Conservation (phyloP, 306 rosid species). For the Vicia sativa region DNA sequence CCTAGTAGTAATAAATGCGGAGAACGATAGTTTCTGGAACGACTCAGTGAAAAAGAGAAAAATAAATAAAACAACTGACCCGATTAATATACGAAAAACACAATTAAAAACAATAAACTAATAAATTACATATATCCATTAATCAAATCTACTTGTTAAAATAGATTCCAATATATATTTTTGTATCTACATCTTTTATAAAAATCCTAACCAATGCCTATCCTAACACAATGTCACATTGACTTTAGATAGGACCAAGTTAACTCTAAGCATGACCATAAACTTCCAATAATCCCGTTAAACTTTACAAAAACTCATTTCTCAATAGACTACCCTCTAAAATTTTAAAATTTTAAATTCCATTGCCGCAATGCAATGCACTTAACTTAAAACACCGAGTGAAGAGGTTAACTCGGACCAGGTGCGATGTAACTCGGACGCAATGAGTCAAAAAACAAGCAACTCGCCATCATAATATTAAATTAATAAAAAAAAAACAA, state of each 20-base stretch:
- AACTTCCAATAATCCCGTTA: constrained; percentile 36
- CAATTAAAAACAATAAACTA: too few relatives aligned
- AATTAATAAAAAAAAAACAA: background rate
- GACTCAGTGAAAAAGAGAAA: constrained; percentile 28
- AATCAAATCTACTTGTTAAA: too few relatives aligned
- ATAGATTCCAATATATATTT: too few relatives aligned
- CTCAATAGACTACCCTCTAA: background rate
- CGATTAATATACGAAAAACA: too few relatives aligned
- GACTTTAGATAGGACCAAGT: background rate
- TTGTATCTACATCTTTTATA: too few relatives aligned
- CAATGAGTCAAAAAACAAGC: background rate
- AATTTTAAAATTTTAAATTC: background rate
- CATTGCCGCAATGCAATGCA: constrained; percentile 8
- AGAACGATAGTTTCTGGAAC: constrained; percentile 19
- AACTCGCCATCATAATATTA: background rate
- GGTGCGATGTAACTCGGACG: background rate
- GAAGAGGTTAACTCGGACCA: background rate
- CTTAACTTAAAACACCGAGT: constrained; percentile 1
- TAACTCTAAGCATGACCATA: background rate
- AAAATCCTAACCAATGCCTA: too few relatives aligned
- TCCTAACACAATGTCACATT: constrained; percentile 29
- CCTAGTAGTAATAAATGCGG: constrained; percentile 39
- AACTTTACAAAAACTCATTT: constrained; percentile 63
- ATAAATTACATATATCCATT: too few relatives aligned
- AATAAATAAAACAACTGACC: too few relatives aligned